Base-by-base conservation (phyloP, 2,329 filamentous ascomycete species). In the Xylaria sp. region DNA sequence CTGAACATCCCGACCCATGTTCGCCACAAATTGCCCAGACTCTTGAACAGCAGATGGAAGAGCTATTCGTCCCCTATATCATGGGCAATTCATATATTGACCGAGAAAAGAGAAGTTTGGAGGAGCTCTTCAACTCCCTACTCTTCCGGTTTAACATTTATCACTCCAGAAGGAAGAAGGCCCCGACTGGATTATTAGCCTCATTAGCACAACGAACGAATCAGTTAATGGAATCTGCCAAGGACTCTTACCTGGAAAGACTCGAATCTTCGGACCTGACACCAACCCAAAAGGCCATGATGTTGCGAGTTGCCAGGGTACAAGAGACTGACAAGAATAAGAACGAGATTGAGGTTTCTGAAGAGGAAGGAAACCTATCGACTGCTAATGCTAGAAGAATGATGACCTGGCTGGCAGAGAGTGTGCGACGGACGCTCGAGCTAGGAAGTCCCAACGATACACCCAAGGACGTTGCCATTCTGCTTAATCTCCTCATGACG, bases 101-200 rank as follows among this genome's bases (percentile, higher is more conserved):
- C 59, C 80, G 86, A 60, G 87, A 90, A 70, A 83, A 78, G 69
- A 85, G 79, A 73, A 88, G 82, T 60, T 75, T 94, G 53, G 90
- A 92, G 70, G 90, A 93, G 71, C 76, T 92, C 65, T 92, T 96
- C 76, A 93, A 91, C 57, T 96, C 94, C 0, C 77, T 99, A 57
- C 83, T 97, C 3, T 96, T 99, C 83, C 96, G 95, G 69, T 99
- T 94, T 71, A 95, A 91, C 13, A 89, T 95, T n/a, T 97, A 93
- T 71, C 94, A 99, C 73, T 91, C 89, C 0, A 80, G 88, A 61
- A 83, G 91, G 63, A 93, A 96, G 74, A 97, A 95, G 79, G 87
- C 88, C 30, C 89, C 92, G 1, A 91, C 90, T 0, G 91, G 91
- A 0, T 97, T 97, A 73, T 95, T 97, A 81, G 91, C 90, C 16